These are phyloP conservation scores for Trypanosoma scelopori DNA, from an alignment of 208 protist genomes.

Conservation along the genomic window DNA sequence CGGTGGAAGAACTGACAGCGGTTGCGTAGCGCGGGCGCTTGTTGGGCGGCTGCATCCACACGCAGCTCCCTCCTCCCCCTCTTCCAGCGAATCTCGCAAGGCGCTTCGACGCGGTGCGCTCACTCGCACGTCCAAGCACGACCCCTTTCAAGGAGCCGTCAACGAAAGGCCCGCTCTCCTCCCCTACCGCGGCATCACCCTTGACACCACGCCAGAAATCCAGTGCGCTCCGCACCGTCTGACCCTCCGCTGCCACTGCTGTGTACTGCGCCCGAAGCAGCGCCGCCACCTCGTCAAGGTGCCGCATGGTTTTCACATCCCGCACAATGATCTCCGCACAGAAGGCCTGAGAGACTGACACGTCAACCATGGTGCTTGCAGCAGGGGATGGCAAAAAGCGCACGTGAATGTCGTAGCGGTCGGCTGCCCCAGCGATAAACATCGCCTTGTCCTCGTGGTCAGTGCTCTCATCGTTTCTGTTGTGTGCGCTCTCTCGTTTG, in stretches of 20 bases:
- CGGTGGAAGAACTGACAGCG: neutral
- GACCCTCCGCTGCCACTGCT: conserved; percentile 45
- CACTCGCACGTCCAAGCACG: conserved; percentile 10
- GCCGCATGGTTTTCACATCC: conserved; percentile 32
- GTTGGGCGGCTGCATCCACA: conserved; percentile 14
- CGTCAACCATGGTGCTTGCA: neutral
- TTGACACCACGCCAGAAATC: conserved; percentile 59
- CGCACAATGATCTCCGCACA: conserved; percentile 57
- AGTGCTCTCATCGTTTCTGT: neutral
- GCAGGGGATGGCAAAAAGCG: conserved; percentile 47
- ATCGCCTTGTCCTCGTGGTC: conserved; percentile 15
- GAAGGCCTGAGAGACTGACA: conserved; percentile 18
- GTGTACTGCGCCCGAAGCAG: conserved; percentile 41
- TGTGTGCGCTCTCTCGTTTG: neutral
- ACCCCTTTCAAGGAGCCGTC: neutral
- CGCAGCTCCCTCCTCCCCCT: neutral
- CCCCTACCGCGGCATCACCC: conserved; percentile 26
- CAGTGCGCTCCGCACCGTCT: conserved; percentile 61
- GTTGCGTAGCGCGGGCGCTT: conserved; percentile 3
- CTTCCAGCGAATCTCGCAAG: neutral
- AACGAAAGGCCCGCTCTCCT: neutral
- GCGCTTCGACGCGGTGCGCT: neutral
- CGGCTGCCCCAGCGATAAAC: conserved; percentile 6
- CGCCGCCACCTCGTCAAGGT: conserved; percentile 27
- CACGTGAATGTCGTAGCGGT: conserved; percentile 60